phyloP scores from a whole-genome alignment of 345 rosid species.

The Hibiscus mutabilis region DNA sequence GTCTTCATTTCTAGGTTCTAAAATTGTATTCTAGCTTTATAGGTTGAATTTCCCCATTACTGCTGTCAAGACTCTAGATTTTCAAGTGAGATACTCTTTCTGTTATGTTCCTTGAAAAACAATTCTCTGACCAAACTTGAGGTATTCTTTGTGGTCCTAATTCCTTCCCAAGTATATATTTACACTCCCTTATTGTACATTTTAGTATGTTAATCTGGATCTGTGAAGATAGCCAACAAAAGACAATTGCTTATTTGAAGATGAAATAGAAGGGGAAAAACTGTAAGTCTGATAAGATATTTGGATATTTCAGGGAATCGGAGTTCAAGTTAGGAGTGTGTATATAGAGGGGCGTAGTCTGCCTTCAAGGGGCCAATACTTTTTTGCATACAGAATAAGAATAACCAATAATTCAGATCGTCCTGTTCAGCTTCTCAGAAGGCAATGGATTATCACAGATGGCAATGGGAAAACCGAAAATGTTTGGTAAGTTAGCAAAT shows the following conservation, averaged over 20 bases:
- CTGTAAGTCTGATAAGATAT: background rate
- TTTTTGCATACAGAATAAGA: conserved; percentile 69
- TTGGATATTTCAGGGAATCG: conserved; percentile 46
- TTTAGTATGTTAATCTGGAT: background rate
- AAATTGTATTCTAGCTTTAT: background rate
- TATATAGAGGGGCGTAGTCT: conserved; percentile 62
- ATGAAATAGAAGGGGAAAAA: background rate
- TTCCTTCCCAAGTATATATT: background rate
- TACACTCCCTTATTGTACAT: background rate
- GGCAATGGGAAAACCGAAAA: conserved; percentile 60
- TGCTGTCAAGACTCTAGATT: background rate
- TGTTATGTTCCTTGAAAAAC: too few relatives aligned
- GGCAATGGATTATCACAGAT: conserved; percentile 71
- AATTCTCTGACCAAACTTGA: conserved; percentile 1
- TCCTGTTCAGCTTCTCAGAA: conserved; percentile 71
- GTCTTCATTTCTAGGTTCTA: background rate
- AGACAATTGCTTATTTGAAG: background rate
- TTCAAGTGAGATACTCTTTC: background rate
- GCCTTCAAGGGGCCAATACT: conserved; percentile 56
- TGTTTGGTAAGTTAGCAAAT: conserved; percentile 44
- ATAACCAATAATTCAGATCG: conserved; percentile 58
- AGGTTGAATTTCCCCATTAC: background rate
- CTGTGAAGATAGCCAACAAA: background rate
- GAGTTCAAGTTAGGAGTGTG: conserved; percentile 65
- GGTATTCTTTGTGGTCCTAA: background rate